Evolutionary conservation across 495 filamentous ascomycete genomes (phyloP), one percentile per base, ranked within the genome.

Genomic region (Xylona heveae): DNA sequence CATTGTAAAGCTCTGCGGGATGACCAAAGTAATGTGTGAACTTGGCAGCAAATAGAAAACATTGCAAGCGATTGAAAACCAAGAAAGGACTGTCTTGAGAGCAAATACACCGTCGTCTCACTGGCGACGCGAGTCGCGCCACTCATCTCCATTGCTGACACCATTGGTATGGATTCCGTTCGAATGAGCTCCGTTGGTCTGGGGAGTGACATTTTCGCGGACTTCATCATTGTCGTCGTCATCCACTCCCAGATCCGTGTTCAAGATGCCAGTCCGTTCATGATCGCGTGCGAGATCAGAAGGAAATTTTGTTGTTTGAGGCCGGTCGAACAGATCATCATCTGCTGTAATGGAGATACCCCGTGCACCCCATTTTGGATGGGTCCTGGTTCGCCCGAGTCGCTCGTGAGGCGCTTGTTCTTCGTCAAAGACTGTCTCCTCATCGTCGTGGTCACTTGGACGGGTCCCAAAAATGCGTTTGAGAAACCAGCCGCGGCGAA

Each of bases 261-360:
- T 9, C 5, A 37, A 14, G 13, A 37, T 31, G 19, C 19, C 34
- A 7, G 14, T 3, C 14, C 19, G 26, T 16, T 30, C 34, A 36
- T 37, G 25, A n/a, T 21, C 27, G 9, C 24, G 18, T 19, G 34
- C 27, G 6, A 21, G 15, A 9, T 21, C 26, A 2, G 25, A 18
- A 21, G 24, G 34, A 17, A 19, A 6, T 27, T 35, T 31, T 34
- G 30, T 5, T 35, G 18, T 19, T 28, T 38, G 13, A 18, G 34
- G 35, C 5, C 57, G 49, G 27, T 69, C 62, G 12, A 70, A 56
- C 16, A 78, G 50, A 3, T 68, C 74, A 23, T 85, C 78, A 47
- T 90, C 79, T 5, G 80, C 80, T 22, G 70, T 73, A 17, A 90
- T 69, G 3, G 74, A 80, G 37, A 90, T 77, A 9, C 80, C 79